phyloP scores from a whole-genome alignment of 176 grass and related monocot genomes.

The Stipa capillata region DNA sequence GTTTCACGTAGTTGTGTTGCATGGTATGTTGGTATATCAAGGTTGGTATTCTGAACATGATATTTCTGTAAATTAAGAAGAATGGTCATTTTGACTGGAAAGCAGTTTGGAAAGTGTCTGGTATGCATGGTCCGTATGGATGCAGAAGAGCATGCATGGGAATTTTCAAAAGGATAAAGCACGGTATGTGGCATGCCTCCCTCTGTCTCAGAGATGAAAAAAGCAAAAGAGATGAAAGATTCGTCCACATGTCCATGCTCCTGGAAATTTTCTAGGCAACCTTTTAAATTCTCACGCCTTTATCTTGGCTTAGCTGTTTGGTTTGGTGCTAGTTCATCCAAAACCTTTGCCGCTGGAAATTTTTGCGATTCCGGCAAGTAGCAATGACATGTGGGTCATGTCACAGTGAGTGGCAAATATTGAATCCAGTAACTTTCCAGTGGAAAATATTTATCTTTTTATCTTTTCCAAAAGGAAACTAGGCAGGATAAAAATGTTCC shows the following conservation, averaged over 20 bases:
- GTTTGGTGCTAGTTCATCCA: not conserved
- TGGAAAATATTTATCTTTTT: not conserved
- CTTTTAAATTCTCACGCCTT: constrained; percentile 18
- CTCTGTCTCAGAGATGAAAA: not conserved
- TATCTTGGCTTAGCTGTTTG: constrained; percentile 21
- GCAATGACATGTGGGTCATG: too few species aligned
- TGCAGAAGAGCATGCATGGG: constrained; percentile 20
- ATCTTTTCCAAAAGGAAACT: not conserved
- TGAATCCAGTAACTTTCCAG: too few species aligned
- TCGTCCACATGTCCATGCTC: constrained; percentile 23
- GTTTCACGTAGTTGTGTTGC: not conserved
- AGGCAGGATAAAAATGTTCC: not conserved
- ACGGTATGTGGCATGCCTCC: constrained; percentile 1
- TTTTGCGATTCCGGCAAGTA: too few species aligned
- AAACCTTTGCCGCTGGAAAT: not conserved
- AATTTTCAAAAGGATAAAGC: constrained; percentile 70
- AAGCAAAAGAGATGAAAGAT: constrained; percentile 51
- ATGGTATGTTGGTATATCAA: not conserved
- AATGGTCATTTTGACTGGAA: not conserved
- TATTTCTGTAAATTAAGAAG: not conserved
- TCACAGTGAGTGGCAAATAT: too few species aligned
- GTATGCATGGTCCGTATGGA: constrained; percentile 18
- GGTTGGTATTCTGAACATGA: not conserved
- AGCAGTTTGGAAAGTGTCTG: constrained; percentile 21
- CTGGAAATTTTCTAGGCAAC: not conserved